Evolutionary conservation across 352 stramenopile genomes (phyloP), one percentile per base, ranked within the genome.

Genomic region (Halophytophthora batemanensis): DNA sequence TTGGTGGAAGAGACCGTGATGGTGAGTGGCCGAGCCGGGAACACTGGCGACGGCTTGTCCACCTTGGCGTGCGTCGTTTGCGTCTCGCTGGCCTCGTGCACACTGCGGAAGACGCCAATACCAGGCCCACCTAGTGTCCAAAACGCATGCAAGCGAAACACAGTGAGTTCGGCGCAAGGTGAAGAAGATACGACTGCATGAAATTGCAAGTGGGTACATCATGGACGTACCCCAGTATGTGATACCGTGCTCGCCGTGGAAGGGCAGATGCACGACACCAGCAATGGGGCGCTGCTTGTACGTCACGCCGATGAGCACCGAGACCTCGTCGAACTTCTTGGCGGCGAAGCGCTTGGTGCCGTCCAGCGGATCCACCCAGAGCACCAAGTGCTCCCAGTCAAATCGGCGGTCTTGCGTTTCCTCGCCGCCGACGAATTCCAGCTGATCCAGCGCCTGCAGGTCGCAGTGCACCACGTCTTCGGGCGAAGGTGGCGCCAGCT

Each of bases 361-460:
- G 34, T 91, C 80, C 38, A 91, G 69, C 34, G 80, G 80, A 40
- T 91, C 80, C 47, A 91, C 78, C 80, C 80, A 91, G 37, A 91
- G 48, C 43, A 89, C 77, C n/a, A 91, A 49, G 39, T 85, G 54
- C 6, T 60, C 53, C 23, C 62, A 60, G 14, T 73, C 54, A 15
- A 91, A 64, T 19, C 50, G 29, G 1, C 52, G 49, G 6, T 81
- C 62, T 28, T 64, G 38, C 19, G 41, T 59, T 25, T 65, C 51
- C 0, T 46, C 33, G 8, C 71, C 64, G 31, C 45, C 43, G 11
- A 54, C 45, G 21, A 68, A 63, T 2, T 35, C 5, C 18, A 69
- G 56, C 13, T 41, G 28, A 39, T 69, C 57, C 2, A 63, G 41
- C 15, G 61, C 61, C 3, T 53, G 21, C 12, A 83, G 36, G 47